phyloP scores from a whole-genome alignment of 495 filamentous ascomycete genomes.

The Monascus purpureus region DNA sequence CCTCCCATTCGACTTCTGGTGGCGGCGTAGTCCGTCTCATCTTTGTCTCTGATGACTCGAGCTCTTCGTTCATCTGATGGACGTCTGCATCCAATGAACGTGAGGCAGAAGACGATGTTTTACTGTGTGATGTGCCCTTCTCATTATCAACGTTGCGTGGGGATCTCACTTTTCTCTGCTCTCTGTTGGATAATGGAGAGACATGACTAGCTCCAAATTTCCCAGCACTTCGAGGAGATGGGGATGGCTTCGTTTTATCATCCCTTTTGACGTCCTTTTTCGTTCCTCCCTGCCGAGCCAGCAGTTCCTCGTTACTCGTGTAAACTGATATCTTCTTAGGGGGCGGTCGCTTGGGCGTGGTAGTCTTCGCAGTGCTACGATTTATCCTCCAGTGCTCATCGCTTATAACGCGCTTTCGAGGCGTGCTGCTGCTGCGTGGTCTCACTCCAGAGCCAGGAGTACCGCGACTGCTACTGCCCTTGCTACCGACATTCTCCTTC shows the following conservation, averaged over 20 bases:
- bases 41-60: constrained; percentile 14
- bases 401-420: constrained; percentile 66
- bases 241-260: constrained; percentile 6
- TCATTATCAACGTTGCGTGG: constrained; percentile 10
- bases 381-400: constrained; percentile 61
- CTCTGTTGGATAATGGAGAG: constrained; percentile 4
- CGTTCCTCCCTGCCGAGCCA: constrained; percentile 5
- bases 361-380: constrained; percentile 31
- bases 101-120: constrained; percentile 5
- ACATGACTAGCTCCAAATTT: constrained; percentile 5
- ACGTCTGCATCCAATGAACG: constrained; percentile 7
- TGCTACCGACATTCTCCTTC: constrained; percentile 13
- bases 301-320: constrained; percentile 24
- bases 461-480: constrained; percentile 3
- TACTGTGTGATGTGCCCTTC: constrained; percentile 5
- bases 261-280: constrained; percentile 11
- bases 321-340: constrained; percentile 30
- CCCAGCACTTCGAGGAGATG: constrained; percentile 5
- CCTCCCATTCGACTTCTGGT: constrained; percentile 27
- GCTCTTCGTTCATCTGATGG: constrained; percentile 4
- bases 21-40: constrained; percentile 13
- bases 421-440: constrained; percentile 38
- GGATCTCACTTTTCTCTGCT: constrained; percentile 9
- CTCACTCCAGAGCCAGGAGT: constrained; percentile 2
- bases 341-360: constrained; percentile 37